Percentiles rank a stretch among this genome's conserved stretches.
Conservation (phyloP, 2,329 filamentous ascomycete genomes). For the Stagonosporopsis rhizophila region DNA sequence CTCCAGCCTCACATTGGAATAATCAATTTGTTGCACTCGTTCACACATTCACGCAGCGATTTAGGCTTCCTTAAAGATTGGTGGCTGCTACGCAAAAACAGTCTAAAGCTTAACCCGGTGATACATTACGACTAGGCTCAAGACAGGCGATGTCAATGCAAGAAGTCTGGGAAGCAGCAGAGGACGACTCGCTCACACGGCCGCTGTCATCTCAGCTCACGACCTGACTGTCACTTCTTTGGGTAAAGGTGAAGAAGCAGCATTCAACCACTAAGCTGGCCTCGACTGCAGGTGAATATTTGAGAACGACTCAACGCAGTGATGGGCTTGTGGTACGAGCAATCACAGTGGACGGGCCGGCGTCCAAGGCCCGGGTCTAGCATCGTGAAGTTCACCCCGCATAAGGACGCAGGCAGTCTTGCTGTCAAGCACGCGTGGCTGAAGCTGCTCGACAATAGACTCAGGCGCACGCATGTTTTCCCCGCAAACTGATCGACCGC, state of each 20-base stretch:
- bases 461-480: conserved; percentile 16
- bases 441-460: not conserved
- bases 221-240: not conserved
- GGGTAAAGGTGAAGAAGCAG: not conserved
- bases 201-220: not conserved
- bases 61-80: conserved; percentile 7
- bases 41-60: conserved; percentile 2
- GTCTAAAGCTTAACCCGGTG: not conserved
- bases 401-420: not conserved
- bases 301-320: conserved; percentile 8
- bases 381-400: conserved; percentile 21
- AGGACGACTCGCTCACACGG: not conserved
- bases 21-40: not conserved
- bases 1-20: not conserved
- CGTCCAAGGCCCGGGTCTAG: conserved; percentile 19
- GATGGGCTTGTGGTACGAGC: conserved; percentile 13
- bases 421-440: conserved; percentile 7
- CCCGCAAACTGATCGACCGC: conserved; percentile 27
- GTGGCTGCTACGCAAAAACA: conserved; percentile 1
- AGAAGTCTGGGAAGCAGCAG: not conserved
- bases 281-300: conserved; percentile 1
- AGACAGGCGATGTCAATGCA: not conserved
- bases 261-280: not conserved
- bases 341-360: conserved; percentile 27
- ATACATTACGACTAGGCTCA: not conserved